Evolutionary conservation across 2,329 filamentous ascomycete species (phyloP).

Genomic region (Talaromyces sp.): DNA sequence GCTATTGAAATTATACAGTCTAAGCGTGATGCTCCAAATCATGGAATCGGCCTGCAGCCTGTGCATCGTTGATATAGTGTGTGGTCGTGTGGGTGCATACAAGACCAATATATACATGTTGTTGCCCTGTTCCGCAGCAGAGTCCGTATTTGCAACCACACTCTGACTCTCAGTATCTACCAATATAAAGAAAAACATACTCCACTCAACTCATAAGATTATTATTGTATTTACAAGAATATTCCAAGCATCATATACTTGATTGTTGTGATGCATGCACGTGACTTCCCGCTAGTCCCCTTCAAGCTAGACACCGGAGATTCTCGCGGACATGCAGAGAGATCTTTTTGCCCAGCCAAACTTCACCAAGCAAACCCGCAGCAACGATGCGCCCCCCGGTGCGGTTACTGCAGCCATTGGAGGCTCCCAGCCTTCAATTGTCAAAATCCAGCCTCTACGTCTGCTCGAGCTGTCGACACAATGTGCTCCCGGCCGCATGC

Average conservation of each 20-base stretch:
- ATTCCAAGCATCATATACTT: not conserved
- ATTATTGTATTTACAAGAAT: not conserved
- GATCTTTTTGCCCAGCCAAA: not conserved
- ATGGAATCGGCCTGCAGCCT: slow-evolving; percentile 22
- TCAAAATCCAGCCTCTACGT: slow-evolving; percentile 26
- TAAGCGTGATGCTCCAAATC: slow-evolving; percentile 22
- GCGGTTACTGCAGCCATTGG: slow-evolving; percentile 30
- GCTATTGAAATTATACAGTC: slow-evolving; percentile 23
- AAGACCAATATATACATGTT: too few species aligned
- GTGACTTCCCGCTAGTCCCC: not conserved
- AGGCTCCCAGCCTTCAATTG: slow-evolving; percentile 23
- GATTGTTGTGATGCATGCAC: not conserved
- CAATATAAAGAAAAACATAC: too few species aligned
- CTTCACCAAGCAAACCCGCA: slow-evolving; percentile 9
- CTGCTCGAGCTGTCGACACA: slow-evolving; percentile 36
- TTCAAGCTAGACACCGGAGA: not conserved
- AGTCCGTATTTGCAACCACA: too few species aligned
- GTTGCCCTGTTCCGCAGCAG: too few species aligned
- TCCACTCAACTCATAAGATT: too few species aligned
- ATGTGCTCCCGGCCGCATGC: slow-evolving; percentile 20
- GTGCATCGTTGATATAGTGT: not conserved
- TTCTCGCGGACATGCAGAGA: not conserved
- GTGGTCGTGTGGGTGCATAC: too few species aligned
- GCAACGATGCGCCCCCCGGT: slow-evolving; percentile 33
- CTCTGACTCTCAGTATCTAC: too few species aligned